phyloP scores from a whole-genome alignment of 768 basidiomycete species.

The Tricholoma furcatifolium region DNA sequence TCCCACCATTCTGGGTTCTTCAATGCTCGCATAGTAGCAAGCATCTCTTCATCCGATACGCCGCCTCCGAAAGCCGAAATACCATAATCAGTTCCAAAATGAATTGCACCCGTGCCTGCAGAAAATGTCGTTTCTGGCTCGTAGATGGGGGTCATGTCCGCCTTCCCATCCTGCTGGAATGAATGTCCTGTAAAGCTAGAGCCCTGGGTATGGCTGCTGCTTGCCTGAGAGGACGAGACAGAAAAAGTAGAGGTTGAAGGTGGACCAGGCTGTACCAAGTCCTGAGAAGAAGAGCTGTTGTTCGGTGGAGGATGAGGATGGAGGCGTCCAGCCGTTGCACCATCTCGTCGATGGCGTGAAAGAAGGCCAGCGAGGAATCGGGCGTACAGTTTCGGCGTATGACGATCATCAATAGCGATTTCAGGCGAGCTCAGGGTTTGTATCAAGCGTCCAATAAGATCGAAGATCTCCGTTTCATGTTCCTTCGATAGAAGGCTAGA shows the following conservation, averaged over 20 bases:
- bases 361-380: constrained; percentile 76
- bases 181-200: constrained; percentile 14
- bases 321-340: constrained; percentile 54
- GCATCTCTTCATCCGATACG: constrained; percentile 53
- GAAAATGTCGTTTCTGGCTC: constrained; percentile 48
- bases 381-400: constrained; percentile 78
- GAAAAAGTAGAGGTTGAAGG: constrained; percentile 29
- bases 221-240: constrained; percentile 20
- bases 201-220: constrained; percentile 18
- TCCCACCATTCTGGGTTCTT: constrained; percentile 74
- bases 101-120: constrained; percentile 38
- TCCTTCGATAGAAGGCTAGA: constrained; percentile 57
- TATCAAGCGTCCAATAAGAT: constrained; percentile 70
- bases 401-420: constrained; percentile 78
- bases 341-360: constrained; percentile 66
- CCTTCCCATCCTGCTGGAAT: constrained; percentile 19
- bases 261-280: constrained; percentile 15
- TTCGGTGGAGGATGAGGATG: constrained; percentile 50
- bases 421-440: constrained; percentile 68
- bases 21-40: constrained; percentile 72
- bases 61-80: constrained; percentile 29
- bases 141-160: constrained; percentile 40
- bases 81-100: constrained; percentile 42
- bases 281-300: constrained; percentile 22
- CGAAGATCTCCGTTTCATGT: constrained; percentile 69